Evolutionary conservation across 805 yeast species (phyloP), one percentile per base, ranked within the genome.

Genomic region (Sugiyamaella americana): DNA sequence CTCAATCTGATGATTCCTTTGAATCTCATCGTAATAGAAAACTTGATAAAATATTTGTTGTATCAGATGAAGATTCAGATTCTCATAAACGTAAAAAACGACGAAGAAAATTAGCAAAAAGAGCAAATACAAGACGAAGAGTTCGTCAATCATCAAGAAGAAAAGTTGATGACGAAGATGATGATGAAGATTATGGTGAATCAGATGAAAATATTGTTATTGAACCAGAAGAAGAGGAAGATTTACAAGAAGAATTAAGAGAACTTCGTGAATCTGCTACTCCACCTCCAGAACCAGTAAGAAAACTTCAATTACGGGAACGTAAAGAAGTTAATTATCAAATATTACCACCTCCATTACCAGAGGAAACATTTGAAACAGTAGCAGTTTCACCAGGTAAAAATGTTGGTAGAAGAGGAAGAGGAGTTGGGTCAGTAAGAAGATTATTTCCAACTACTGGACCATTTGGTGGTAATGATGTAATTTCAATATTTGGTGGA

Each of bases 381-480:
- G 59, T 51, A 47, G 60, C 35, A 49, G 62, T 46, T 38, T 51
- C 54, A 50, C 57, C 46, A 54, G 58, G 64, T 13, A 10, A 17
- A 16, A 17, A 37, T 8, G 18, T 21, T 8, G 16, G 41, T 6
- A 61, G 64, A 11, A 56, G 67, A 38, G 63, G 73, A 36, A 64
- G 68, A n/a, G 43, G 41, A 35, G 43, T 72, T 17, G 59, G 66
- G 4, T 61, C 70, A 16, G 60, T 84, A 36, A 75, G 88, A 58
- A 75, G 95, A 36, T 67, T 93, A 34, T 89, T 85, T 59, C 95
- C 96, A 4, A 91, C 96, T 0, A 87, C 88, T 13, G 98, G 98
- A 0, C 98, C 98, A 1, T 91, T 91, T 71, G 98, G 98, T 23
- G 98, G 98, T 19, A 82, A 91, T 51, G 97, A 91, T 61, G 95